Evolutionary conservation across 495 filamentous ascomycete species (phyloP).

Genomic region (Neurospora sp.): DNA sequence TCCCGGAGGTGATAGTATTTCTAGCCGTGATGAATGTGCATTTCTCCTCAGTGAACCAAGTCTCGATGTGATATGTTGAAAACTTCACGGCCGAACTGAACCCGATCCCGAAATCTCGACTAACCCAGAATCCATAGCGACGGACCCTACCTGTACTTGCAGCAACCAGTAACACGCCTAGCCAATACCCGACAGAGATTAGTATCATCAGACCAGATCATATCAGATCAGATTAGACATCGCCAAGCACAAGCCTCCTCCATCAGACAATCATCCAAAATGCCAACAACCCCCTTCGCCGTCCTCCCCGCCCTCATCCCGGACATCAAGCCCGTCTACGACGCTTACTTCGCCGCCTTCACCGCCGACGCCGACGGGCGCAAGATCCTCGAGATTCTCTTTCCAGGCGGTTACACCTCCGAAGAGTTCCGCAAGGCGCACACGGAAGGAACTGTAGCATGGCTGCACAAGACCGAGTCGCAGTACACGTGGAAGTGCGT

Average conservation of each 20-base stretch:
- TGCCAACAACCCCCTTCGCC: slow-evolving; percentile 17
- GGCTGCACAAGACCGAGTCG: slow-evolving; percentile 20
- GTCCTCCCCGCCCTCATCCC: slow-evolving; percentile 32
- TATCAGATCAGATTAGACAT: background rate
- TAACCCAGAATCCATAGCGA: background rate
- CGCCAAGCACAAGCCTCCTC: background rate
- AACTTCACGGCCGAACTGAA: background rate
- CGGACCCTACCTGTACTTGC: background rate
- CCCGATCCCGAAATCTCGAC: background rate
- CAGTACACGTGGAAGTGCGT: slow-evolving; percentile 33
- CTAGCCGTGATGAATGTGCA: background rate
- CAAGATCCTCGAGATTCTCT: slow-evolving; percentile 24
- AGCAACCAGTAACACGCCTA: background rate
- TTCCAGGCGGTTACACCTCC: slow-evolving; percentile 19
- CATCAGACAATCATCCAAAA: slow-evolving; percentile 6
- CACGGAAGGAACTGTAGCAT: slow-evolving; percentile 20
- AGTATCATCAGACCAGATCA: background rate
- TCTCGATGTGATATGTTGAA: background rate
- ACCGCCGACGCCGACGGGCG: slow-evolving; percentile 11
- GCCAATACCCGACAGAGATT: background rate
- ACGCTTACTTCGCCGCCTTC: slow-evolving; percentile 34
- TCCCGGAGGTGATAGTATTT: background rate
- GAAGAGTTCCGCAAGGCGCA: slow-evolving; percentile 25
- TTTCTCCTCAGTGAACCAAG: background rate
- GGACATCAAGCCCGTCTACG: slow-evolving; percentile 29